Conservation (phyloP, 352 stramenopile genomes). For the Globisporangium radiosum region DNA sequence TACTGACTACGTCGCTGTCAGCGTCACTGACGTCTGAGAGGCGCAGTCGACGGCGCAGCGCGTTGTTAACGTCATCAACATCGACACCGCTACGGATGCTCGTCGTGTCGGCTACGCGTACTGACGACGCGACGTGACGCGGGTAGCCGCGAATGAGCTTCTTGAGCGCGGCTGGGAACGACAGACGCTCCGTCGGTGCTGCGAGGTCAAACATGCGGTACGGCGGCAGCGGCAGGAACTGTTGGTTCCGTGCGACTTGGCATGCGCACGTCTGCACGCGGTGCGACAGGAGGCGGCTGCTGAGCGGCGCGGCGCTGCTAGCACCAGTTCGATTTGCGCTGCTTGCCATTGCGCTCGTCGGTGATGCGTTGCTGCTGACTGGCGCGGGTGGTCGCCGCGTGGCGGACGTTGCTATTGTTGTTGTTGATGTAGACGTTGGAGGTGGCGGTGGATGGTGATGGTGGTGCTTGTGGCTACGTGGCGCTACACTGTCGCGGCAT, state of each 20-base stretch:
- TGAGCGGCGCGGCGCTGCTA: conserved; percentile 7
- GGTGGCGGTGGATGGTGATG: too few relatives aligned
- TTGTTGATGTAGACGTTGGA: neutral
- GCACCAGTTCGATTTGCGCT: too few relatives aligned
- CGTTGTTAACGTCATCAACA: neutral
- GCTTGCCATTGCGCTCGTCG: neutral
- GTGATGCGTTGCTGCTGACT: neutral
- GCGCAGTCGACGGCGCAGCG: neutral
- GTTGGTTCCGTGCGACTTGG: conserved; percentile 28
- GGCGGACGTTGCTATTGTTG: neutral
- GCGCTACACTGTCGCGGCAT: conserved; percentile 14
- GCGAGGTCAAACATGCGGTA: conserved; percentile 77
- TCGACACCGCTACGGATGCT: neutral
- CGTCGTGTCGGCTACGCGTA: too few relatives aligned
- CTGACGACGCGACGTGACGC: neutral
- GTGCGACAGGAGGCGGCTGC: conserved; percentile 19
- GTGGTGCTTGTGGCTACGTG: too few relatives aligned
- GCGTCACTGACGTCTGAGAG: conserved; percentile 18
- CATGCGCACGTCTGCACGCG: conserved; percentile 39
- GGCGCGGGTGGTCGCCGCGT: neutral
- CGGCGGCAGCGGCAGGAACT: conserved; percentile 52
- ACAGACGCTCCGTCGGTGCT: conserved; percentile 32
- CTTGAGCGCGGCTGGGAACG: conserved; percentile 42
- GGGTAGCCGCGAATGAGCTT: conserved; percentile 36
- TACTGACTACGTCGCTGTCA: neutral